A percentile compares a stretch with the other conserved stretches of the same genome.
Conservation (phyloP, 176 grass and related monocot genomes). For the Puya raimondii region DNA sequence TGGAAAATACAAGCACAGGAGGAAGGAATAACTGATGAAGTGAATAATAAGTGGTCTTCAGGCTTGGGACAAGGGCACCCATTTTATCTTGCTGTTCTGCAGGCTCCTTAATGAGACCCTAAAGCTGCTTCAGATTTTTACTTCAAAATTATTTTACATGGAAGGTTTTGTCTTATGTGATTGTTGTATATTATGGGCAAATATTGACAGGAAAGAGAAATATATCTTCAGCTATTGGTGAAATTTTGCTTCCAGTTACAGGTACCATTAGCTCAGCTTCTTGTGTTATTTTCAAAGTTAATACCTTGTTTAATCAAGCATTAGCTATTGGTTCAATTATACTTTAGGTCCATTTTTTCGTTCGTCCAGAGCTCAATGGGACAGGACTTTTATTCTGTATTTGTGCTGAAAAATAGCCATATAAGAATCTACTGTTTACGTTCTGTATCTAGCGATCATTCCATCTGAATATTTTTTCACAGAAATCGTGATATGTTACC, state of each 20-base stretch:
- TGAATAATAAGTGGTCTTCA: slow-evolving; percentile 18
- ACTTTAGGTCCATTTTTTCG: too few relatives aligned
- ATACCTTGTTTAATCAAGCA: background rate
- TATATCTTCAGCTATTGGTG: background rate
- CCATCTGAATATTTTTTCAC: background rate
- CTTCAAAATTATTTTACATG: slow-evolving; percentile 8
- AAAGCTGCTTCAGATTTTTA: background rate
- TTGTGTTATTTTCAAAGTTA: background rate
- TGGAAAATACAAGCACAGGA: slow-evolving; percentile 44
- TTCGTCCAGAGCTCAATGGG: background rate
- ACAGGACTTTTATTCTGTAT: background rate
- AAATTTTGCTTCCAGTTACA: background rate
- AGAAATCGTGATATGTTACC: background rate
- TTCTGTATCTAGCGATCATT: background rate
- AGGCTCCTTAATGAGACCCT: slow-evolving; percentile 21
- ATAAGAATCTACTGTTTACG: background rate
- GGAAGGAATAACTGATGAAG: slow-evolving; percentile 24
- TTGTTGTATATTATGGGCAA: background rate
- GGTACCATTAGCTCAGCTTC: background rate
- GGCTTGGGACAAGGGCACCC: slow-evolving; percentile 47
- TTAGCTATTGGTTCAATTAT: too few relatives aligned
- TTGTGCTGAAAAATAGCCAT: background rate
- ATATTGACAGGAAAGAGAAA: background rate
- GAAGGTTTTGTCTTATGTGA: slow-evolving; percentile 4
- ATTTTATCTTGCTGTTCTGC: slow-evolving; percentile 75